Percentiles rank a stretch among this genome's conserved stretches.
phyloP scores from a whole-genome alignment of 2,329 filamentous ascomycete species.

The Cladosporium sp. region DNA sequence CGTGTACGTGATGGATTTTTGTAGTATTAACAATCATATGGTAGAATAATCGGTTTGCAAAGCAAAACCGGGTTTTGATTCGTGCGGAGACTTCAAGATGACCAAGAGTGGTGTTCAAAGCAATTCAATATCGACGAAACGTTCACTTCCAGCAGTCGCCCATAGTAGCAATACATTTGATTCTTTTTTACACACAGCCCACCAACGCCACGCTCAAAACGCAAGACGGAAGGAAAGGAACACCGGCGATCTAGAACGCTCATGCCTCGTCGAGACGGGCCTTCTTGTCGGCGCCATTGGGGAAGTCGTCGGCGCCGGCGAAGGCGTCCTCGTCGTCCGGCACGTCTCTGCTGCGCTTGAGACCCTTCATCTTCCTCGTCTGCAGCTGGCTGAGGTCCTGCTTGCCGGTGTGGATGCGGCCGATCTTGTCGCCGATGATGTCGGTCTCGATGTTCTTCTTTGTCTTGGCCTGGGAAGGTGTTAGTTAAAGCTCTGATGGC shows the following conservation, averaged over 20 bases:
- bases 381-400: slow-evolving; percentile 85
- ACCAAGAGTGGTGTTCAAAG: too few species aligned
- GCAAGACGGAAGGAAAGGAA: slow-evolving; percentile 14
- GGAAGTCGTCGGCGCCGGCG: slow-evolving; percentile 20
- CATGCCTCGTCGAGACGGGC: slow-evolving; percentile 20
- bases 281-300: slow-evolving; percentile 21
- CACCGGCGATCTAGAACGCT: neutral
- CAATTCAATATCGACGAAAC: too few species aligned
- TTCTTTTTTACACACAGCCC: slow-evolving; percentile 11
- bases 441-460: slow-evolving; percentile 98
- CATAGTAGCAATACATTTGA: slow-evolving; percentile 5
- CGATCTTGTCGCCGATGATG: slow-evolving; percentile 91
- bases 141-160: too few species aligned
- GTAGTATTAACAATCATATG: too few species aligned
- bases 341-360: slow-evolving; percentile 75
- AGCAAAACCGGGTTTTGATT: too few species aligned
- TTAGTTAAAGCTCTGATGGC: slow-evolving; percentile 16
- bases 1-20: too few species aligned
- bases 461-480: slow-evolving; percentile 48
- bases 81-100: too few species aligned
- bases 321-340: slow-evolving; percentile 48
- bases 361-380: slow-evolving; percentile 98
- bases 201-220: slow-evolving; percentile 22
- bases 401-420: slow-evolving; percentile 83
- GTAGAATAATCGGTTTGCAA: too few species aligned